Evolutionary conservation across 2,329 filamentous ascomycete species (phyloP), one percentile per base, ranked within the genome.

Genomic region (Xylaria sp.): DNA sequence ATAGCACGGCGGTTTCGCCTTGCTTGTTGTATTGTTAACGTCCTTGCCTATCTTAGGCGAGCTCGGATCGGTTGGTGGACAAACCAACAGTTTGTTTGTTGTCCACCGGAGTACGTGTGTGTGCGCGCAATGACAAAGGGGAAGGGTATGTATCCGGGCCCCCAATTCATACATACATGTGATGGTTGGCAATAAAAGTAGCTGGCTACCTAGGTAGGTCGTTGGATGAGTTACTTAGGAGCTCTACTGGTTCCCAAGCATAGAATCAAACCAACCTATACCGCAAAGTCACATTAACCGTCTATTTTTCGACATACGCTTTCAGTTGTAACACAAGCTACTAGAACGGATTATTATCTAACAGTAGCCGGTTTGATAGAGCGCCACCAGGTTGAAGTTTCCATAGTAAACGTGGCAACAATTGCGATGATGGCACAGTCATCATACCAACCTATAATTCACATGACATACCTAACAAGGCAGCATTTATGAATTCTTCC

Each of bases 41-140:
- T 28, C 10, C 50, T 56, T 10, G 28, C 56, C 57, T 57, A 62
- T 62, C 20, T 15, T 56, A 20, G 25, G 34, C 13, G 8, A 18
- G 15, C 20, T 66, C 23, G 23, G 9, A 31, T 28, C 3, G 12
- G 50, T 66, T 50, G 56, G 57, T 50, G 37, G 23, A 9, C n/a
- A 15, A 28, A 2, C 20, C 20, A 13, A 7, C 5, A 23, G 37
- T 12, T 56, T 60, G n/a, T 55, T 23, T 50, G 39, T 20, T 25
- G 28, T 18, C 15, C 31, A 31, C 12, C 12, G 28, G 9, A 28
- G 41, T 34, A n/a, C 7, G 1, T 4, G 18, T n/a, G 18, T 37
- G 25, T 8, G 25, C 28, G 25, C 28, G 20, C 39, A 2, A 10
- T 51, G 20, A 9, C 15, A 31, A 44, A 34, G 3, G 1, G 20